Conservation (phyloP, 1,284 basidiomycete species). For the Ustilago bromivora region DNA sequence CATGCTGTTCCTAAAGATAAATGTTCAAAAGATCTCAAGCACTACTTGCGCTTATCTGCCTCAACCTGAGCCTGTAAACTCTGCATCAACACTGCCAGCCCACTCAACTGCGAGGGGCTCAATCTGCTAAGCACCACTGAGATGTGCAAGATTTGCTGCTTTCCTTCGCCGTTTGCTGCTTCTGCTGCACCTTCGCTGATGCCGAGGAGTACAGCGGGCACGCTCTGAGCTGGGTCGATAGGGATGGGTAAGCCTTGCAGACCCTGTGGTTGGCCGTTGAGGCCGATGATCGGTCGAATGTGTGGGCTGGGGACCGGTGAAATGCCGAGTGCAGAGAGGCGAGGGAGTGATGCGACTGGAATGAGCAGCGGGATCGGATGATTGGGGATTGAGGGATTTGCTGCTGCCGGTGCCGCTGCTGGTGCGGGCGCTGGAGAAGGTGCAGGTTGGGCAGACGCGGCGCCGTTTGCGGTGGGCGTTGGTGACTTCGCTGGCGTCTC, state of each 20-base stretch:
- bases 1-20: not conserved
- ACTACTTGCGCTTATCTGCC: conserved; percentile 32
- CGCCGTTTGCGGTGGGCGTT: conserved; percentile 14
- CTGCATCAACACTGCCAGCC: conserved; percentile 65
- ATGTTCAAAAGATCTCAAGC: not conserved
- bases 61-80: conserved; percentile 58
- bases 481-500: conserved; percentile 20
- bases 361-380: conserved; percentile 66
- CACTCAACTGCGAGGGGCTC: conserved; percentile 62
- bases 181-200: conserved; percentile 57
- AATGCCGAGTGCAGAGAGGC: conserved; percentile 62
- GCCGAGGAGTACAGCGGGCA: conserved; percentile 64
- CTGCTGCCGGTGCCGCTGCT: conserved; percentile 13
- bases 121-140: conserved; percentile 65
- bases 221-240: conserved; percentile 56
- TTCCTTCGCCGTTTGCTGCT: conserved; percentile 17
- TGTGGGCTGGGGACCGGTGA: conserved; percentile 61
- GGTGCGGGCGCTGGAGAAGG: conserved; percentile 13
- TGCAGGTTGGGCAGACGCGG: conserved; percentile 4
- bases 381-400: conserved; percentile 55
- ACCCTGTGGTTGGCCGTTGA: conserved; percentile 40
- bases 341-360: conserved; percentile 59
- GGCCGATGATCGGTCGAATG: conserved; percentile 53
- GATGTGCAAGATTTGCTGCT: conserved; percentile 63
- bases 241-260: conserved; percentile 54